Evolutionary conservation across 164 flowering plant species (phyloP).

Genomic region (Cinnamomum micranthum): DNA sequence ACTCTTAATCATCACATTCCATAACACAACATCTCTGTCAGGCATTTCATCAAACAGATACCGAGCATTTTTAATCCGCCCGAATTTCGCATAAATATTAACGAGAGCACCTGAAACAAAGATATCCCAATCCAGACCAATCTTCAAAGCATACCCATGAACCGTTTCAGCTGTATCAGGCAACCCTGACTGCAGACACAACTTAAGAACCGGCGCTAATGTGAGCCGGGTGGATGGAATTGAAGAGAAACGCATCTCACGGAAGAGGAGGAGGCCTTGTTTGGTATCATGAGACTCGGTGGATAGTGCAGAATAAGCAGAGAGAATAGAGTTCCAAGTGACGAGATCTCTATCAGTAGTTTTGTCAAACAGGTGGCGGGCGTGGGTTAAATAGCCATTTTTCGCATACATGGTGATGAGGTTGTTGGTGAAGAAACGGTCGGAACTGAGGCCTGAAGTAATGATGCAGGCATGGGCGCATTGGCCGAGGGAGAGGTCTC

Average conservation of each 20-base stretch:
- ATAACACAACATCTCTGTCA: slow-evolving; percentile 43
- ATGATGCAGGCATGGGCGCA: slow-evolving; percentile 36
- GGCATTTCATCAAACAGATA: slow-evolving; percentile 35
- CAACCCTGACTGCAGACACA: slow-evolving; percentile 30
- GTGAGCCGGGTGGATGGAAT: slow-evolving; percentile 27
- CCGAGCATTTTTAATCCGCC: slow-evolving; percentile 27
- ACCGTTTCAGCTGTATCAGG: slow-evolving; percentile 30
- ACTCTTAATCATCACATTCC: slow-evolving; percentile 51
- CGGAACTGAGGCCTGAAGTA: slow-evolving; percentile 17
- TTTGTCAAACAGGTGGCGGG: slow-evolving; percentile 45
- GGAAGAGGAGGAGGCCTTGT: slow-evolving; percentile 37
- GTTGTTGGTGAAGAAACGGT: slow-evolving; percentile 47
- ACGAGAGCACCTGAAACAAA: slow-evolving; percentile 46
- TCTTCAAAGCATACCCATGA: slow-evolving; percentile 40
- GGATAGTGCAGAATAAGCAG: slow-evolving; percentile 31
- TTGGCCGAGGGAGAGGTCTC: slow-evolving; percentile 35
- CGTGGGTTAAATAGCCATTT: slow-evolving; percentile 32
- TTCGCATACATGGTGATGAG: slow-evolving; percentile 47
- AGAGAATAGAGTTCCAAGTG: slow-evolving; percentile 50
- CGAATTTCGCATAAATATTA: slow-evolving; percentile 36
- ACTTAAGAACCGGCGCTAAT: slow-evolving; percentile 45
- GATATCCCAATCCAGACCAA: slow-evolving; percentile 43
- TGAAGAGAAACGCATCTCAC: slow-evolving; percentile 15
- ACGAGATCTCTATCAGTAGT: slow-evolving; percentile 37
- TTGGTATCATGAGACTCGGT: slow-evolving; percentile 5